Percentiles rank a stretch among this genome's conserved stretches.
These are phyloP conservation scores for Oryza glaberrima DNA, from an alignment of 176 grass and related monocot species.

Conservation along the genomic window DNA sequence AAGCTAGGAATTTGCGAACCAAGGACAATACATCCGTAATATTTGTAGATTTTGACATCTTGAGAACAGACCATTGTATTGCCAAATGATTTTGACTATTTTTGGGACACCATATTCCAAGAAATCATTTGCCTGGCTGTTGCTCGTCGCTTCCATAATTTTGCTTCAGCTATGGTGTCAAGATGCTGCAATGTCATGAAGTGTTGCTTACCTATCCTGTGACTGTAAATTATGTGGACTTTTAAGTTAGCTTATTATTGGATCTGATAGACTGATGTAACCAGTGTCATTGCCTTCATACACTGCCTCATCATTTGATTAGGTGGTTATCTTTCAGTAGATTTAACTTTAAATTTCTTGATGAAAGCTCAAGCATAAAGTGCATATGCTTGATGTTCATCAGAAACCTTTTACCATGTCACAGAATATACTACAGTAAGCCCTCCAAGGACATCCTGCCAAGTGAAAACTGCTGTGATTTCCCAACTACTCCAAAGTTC, in stretches of 20 bases:
- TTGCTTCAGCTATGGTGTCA: background rate
- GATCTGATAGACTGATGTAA: background rate
- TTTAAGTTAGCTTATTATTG: background rate
- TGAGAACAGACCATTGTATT: constrained; percentile 68
- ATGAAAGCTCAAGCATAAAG: background rate
- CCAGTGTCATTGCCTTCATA: background rate
- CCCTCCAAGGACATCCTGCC: constrained; percentile 19
- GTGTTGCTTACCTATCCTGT: no score
- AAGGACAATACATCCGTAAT: constrained; percentile 86
- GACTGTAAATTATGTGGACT: background rate
- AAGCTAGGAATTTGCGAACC: constrained; percentile 69
- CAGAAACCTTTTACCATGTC: constrained; percentile 16
- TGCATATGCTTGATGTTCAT: background rate
- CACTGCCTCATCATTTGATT: background rate
- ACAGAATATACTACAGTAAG: constrained; percentile 29
- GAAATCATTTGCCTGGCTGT: constrained; percentile 16
- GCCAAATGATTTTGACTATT: constrained; percentile 37
- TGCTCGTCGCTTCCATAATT: constrained; percentile 23
- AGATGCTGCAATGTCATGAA: background rate
- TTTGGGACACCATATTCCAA: background rate
- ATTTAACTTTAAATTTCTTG: background rate
- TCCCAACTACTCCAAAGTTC: constrained; percentile 27
- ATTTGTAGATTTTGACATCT: constrained; percentile 85
- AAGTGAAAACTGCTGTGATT: constrained; percentile 31
- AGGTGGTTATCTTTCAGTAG: background rate